These are phyloP conservation scores for Carex arenaria DNA, from an alignment of 202 grass and related monocot genomes.

Conservation along the genomic window DNA sequence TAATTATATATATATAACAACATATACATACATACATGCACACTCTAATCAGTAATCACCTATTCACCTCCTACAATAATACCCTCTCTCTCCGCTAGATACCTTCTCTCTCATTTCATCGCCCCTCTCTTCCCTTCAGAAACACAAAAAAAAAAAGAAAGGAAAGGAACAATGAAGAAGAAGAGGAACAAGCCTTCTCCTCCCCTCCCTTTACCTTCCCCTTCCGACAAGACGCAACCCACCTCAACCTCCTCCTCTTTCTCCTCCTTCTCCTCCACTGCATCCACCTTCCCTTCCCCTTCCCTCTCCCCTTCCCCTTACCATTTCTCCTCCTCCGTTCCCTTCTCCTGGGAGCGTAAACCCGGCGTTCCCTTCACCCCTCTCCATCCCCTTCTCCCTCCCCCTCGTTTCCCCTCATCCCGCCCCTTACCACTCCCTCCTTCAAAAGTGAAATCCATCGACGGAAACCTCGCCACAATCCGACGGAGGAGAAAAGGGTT, in stretches of 20 bases:
- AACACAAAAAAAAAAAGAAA: background rate
- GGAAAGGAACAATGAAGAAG: background rate
- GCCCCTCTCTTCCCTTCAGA: background rate
- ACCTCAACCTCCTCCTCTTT: slow-evolving; percentile 29
- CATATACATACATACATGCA: background rate
- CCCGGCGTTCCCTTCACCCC: slow-evolving; percentile 69
- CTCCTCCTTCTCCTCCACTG: background rate
- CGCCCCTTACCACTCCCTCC: slow-evolving; percentile 41
- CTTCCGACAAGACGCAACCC: background rate
- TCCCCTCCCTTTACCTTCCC: background rate
- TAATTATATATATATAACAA: background rate
- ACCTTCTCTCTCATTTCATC: slow-evolving; percentile 7
- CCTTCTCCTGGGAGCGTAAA: slow-evolving; percentile 77
- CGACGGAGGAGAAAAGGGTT: slow-evolving; percentile 10
- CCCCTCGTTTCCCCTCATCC: background rate
- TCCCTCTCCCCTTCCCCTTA: slow-evolving; percentile 40
- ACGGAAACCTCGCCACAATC: slow-evolving; percentile 4
- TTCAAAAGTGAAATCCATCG: slow-evolving; percentile 31
- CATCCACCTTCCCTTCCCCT: slow-evolving; percentile 22
- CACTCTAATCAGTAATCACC: background rate
- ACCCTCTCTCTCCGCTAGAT: background rate
- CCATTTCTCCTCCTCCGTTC: slow-evolving; percentile 50
- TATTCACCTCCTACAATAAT: background rate
- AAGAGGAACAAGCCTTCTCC: slow-evolving; percentile 15
- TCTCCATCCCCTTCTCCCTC: slow-evolving; percentile 11